A percentile compares a stretch with the other conserved stretches of the same genome.
Conservation (phyloP, 768 basidiomycete genomes). For the Trametes coccinea region DNA sequence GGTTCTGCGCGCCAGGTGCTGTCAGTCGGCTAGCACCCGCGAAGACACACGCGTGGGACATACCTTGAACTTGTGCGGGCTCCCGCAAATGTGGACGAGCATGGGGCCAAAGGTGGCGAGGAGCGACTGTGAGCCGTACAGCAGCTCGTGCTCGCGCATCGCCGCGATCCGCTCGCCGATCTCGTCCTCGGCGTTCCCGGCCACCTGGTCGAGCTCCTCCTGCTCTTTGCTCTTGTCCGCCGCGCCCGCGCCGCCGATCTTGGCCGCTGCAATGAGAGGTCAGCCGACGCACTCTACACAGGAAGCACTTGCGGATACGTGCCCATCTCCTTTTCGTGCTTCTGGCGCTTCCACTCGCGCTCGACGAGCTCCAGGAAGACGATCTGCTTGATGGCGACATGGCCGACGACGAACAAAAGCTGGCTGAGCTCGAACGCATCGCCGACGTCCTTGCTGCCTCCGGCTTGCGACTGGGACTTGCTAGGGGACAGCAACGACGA, state of each 20-base stretch:
- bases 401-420: conserved; percentile 93
- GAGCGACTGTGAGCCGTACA: conserved; percentile 81
- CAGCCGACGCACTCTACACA: background rate
- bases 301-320: conserved; percentile 28
- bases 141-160: conserved; percentile 82
- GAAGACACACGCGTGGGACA: background rate
- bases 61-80: conserved; percentile 90
- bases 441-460: conserved; percentile 53
- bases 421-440: conserved; percentile 90
- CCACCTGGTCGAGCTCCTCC: conserved; percentile 96
- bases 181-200: conserved; percentile 97
- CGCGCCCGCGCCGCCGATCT: conserved; percentile 47
- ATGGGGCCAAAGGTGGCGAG: conserved; percentile 87
- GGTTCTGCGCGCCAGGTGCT: conserved; percentile 54
- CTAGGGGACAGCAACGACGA: conserved; percentile 8
- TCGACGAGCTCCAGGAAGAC: conserved; percentile 95
- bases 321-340: conserved; percentile 86
- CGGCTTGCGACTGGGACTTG: conserved; percentile 15
- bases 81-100: conserved; percentile 87
- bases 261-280: conserved; percentile 50
- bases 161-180: conserved; percentile 89
- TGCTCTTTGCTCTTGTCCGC: conserved; percentile 46
- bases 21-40: background rate
- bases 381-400: conserved; percentile 97
- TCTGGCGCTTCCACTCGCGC: conserved; percentile 93